These are phyloP conservation scores for Penicillium glabrum DNA, from an alignment of 2,329 filamentous ascomycete genomes.

Conservation along the genomic window DNA sequence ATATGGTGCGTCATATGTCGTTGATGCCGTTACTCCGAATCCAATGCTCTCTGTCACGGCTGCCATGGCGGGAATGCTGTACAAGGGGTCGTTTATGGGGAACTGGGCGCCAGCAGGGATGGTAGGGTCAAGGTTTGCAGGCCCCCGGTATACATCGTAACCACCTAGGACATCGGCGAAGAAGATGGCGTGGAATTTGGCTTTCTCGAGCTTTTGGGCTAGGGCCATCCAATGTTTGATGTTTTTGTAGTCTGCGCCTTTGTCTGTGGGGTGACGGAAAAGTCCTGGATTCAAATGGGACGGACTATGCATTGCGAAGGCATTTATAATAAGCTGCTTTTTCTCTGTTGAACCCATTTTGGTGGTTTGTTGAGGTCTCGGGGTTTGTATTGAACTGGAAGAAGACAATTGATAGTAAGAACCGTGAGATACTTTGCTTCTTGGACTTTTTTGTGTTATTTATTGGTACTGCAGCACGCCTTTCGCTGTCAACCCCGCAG, in stretches of 20 bases:
- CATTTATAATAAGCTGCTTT: slow-evolving; percentile 47
- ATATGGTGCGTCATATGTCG: slow-evolving; percentile 57
- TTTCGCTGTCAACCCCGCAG: slow-evolving; percentile 11
- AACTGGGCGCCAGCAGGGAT: slow-evolving; percentile 44
- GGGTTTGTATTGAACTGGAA: neutral
- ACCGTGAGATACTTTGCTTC: neutral
- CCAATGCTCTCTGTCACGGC: slow-evolving; percentile 48
- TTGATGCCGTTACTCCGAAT: slow-evolving; percentile 55
- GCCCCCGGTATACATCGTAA: slow-evolving; percentile 49
- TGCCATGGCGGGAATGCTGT: slow-evolving; percentile 48
- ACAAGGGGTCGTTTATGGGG: slow-evolving; percentile 45
- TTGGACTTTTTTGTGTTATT: slow-evolving; percentile 1
- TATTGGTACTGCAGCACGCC: slow-evolving; percentile 9
- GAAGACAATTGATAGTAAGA: neutral
- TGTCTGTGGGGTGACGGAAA: slow-evolving; percentile 36
- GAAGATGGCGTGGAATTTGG: slow-evolving; percentile 53
- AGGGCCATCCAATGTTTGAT: slow-evolving; percentile 50
- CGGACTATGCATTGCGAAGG: slow-evolving; percentile 51
- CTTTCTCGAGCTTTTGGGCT: slow-evolving; percentile 49
- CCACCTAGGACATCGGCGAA: slow-evolving; percentile 52
- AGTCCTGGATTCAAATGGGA: slow-evolving; percentile 48
- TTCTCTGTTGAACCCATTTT: slow-evolving; percentile 18
- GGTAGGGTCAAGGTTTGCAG: slow-evolving; percentile 39
- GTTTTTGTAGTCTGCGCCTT: slow-evolving; percentile 41
- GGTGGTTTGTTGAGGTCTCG: neutral